phyloP scores from a whole-genome alignment of 257 asterid genomes.

The Capsicum baccatum region DNA sequence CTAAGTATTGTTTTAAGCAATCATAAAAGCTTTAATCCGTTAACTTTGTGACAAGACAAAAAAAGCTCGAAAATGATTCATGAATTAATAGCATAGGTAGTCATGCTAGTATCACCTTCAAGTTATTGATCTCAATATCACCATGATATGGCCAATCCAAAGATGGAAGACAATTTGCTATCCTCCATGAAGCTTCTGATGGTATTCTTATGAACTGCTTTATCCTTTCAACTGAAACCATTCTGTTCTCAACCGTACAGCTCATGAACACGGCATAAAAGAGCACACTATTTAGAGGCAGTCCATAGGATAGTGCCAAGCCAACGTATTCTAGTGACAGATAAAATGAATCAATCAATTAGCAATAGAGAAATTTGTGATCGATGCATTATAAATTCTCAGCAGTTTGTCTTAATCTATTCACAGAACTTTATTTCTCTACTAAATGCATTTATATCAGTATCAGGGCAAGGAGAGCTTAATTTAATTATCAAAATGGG shows the following conservation, averaged over 20 bases:
- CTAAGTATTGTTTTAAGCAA: neutral
- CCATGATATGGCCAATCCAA: conserved; percentile 69
- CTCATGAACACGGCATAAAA: conserved; percentile 52
- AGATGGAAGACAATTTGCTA: conserved; percentile 44
- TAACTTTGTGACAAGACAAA: neutral
- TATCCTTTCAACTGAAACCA: conserved; percentile 87
- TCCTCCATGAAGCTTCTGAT: conserved; percentile 69
- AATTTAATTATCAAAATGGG: neutral
- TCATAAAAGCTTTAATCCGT: neutral
- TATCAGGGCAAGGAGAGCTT: neutral
- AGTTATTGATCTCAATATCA: conserved; percentile 52
- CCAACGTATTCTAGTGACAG: conserved; percentile 56
- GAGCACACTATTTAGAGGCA: conserved; percentile 53
- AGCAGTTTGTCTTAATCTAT: conserved; percentile 3
- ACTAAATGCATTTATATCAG: conserved; percentile 6
- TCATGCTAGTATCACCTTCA: conserved; percentile 54
- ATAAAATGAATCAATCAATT: neutral
- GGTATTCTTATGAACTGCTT: conserved; percentile 67
- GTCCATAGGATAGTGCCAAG: conserved; percentile 70
- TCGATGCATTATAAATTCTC: neutral
- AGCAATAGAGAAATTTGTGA: conserved; percentile 5
- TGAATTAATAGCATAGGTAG: neutral
- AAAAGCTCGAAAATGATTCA: neutral
- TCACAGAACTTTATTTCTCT: neutral
- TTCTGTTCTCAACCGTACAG: conserved; percentile 60